Conservation (phyloP, 306 rosid genomes). For the Trifolium pratense region DNA sequence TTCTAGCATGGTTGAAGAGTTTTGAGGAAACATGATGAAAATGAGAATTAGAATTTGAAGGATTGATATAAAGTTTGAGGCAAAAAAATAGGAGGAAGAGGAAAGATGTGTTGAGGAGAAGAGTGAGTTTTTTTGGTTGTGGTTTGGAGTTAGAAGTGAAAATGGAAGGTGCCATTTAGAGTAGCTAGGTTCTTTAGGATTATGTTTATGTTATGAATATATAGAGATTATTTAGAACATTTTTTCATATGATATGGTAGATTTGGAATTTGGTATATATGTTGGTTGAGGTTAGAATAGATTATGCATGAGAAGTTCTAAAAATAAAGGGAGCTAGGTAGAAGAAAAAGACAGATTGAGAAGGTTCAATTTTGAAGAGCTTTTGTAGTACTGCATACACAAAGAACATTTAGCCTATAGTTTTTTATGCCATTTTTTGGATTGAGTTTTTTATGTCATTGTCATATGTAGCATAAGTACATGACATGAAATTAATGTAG, state of each 20-base stretch:
- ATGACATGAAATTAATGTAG: background rate
- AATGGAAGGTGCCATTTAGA: slow-evolving; percentile 34
- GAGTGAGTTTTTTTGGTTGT: slow-evolving; percentile 1
- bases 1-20: slow-evolving; percentile 37
- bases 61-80: slow-evolving; percentile 15
- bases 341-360: slow-evolving; percentile 1
- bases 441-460: background rate
- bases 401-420: background rate
- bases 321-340: background rate
- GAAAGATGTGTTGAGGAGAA: slow-evolving; percentile 29
- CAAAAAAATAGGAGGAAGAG: slow-evolving; percentile 22
- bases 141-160: slow-evolving; percentile 12
- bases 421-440: slow-evolving; percentile 1
- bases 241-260: slow-evolving; percentile 12
- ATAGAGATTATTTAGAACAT: background rate
- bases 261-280: background rate
- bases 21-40: slow-evolving; percentile 30
- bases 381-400: background rate
- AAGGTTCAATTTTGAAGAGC: slow-evolving; percentile 1
- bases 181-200: slow-evolving; percentile 1
- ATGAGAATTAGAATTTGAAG: slow-evolving; percentile 14
- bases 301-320: background rate
- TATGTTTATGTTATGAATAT: slow-evolving; percentile 23
- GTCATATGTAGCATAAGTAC: background rate
- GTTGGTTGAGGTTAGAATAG: slow-evolving; percentile 9